phyloP scores from a whole-genome alignment of 139 green algal species.

The Chlamydomonas sp. region DNA sequence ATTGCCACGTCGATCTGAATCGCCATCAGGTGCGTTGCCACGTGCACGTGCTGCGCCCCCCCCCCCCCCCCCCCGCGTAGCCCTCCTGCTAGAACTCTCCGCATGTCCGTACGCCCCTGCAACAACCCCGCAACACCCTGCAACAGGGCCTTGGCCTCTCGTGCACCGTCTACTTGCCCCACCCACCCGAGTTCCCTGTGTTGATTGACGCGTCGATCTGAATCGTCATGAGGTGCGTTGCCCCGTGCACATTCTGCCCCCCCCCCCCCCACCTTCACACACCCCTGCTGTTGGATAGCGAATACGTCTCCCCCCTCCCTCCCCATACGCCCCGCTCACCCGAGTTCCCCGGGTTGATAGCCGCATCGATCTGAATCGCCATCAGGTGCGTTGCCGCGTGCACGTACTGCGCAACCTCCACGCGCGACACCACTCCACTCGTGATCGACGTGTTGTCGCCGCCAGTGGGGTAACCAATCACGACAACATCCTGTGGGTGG shows the following conservation, averaged over 20 bases:
- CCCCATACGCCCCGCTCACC: conserved; percentile 15
- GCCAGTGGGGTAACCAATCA: conserved; percentile 46
- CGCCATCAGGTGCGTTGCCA: no score
- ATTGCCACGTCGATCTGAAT: no score
- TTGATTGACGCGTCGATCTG: no score
- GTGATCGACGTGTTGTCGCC: conserved; percentile 58
- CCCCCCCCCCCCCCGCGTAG: no score
- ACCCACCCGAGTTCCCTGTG: conserved; percentile 23
- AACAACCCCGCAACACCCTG: no score
- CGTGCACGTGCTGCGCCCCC: no score
- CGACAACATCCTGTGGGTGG: conserved; percentile 29
- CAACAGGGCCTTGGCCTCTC: not conserved
- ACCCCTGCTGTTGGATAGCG: no score
- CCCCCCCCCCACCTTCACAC: no score
- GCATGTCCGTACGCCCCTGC: no score
- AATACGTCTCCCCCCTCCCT: not conserved
- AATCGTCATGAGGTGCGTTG: not conserved
- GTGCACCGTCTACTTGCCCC: not conserved
- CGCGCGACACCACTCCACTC: conserved; percentile 33
- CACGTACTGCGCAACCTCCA: conserved; percentile 47
- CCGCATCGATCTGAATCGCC: conserved; percentile 62
- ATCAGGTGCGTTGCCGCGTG: conserved; percentile 52
- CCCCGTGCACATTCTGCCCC: not conserved
- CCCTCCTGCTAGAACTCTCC: no score
- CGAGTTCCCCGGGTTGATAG: conserved; percentile 49